Base-by-base conservation (phyloP, 805 yeast genomes). In the Candida peoriensis region DNA sequence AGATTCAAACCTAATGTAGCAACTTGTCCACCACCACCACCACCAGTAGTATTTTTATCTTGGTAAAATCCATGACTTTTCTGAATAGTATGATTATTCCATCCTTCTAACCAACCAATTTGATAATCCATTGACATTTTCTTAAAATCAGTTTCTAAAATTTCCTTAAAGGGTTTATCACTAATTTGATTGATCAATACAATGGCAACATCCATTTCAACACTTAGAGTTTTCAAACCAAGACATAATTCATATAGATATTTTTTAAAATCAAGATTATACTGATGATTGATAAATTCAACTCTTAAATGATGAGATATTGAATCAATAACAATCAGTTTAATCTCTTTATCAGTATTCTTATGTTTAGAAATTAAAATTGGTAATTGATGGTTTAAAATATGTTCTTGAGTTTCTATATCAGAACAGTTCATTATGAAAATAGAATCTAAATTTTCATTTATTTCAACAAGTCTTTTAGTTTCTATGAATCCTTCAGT, bases 181-280 rank as follows among this genome's bases (percentile, higher is more conserved):
- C 88, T 72, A 2, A 88, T 86, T 56, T 89, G 96, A 48, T 89
- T 88, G 0, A 88, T 73, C 2, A 82, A 70, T 0, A 86, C 76
- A 1, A 89, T 57, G 0, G 94, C 82, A 5, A 83, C 50, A 16
- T 69, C 57, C 49, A 63, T 57, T 12, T 64, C 52, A 15, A 50
- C 46, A 0, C 87, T 78, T 17, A 82, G 40, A 9, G 55, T 48
- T 9, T 74, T 61, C 35, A 88, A 58, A 35, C 64, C 69, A 13
- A 61, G 61, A 9, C 76, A 72, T 22, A 75, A 47, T 23, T 57
- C 59, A 20, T 25, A 61, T 58, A 15, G 72, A 48, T 43, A 73
- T 70, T 32, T 58, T 49, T 33, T 66, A 59, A 40, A 74, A 68
- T 36, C 63, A 59, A 40, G 74, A 68, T 36, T 63, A 59, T 28